Percentiles rank a stretch among this genome's conserved stretches.
Evolutionary conservation across 805 yeast species (phyloP).

Genomic region (Yamadazyma ubonensis): DNA sequence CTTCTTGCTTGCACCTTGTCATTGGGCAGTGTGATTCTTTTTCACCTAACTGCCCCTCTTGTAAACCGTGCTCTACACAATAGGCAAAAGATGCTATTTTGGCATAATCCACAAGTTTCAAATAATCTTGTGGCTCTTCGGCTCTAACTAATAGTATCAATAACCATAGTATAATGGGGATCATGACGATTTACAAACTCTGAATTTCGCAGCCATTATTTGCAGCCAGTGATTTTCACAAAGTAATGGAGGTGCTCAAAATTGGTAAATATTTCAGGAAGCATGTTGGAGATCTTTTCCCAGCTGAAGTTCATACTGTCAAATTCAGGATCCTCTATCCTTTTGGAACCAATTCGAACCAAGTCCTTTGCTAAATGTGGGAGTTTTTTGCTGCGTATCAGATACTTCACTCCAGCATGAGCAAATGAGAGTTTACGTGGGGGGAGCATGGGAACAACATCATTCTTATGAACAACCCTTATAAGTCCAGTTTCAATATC

Average conservation of each 20-base stretch:
- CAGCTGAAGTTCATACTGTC: not conserved
- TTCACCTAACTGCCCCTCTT: slow-evolving; percentile 23
- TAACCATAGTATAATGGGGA: not conserved
- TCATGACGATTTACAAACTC: not conserved
- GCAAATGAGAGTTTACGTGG: slow-evolving; percentile 33
- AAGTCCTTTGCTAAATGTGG: slow-evolving; percentile 34
- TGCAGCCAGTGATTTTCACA: slow-evolving; percentile 31
- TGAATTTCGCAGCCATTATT: slow-evolving; percentile 6
- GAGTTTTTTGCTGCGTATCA: slow-evolving; percentile 36
- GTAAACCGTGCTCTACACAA: slow-evolving; percentile 33
- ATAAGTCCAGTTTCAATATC: slow-evolving; percentile 42
- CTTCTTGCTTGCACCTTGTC: slow-evolving; percentile 22
- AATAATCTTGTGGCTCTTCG: slow-evolving; percentile 16
- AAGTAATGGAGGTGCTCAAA: slow-evolving; percentile 30
- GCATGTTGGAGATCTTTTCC: not conserved
- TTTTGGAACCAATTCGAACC: slow-evolving; percentile 14
- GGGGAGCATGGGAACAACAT: slow-evolving; percentile 60
- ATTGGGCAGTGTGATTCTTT: slow-evolving; percentile 24
- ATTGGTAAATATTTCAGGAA: slow-evolving; percentile 8
- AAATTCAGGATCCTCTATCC: not conserved
- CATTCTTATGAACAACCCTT: slow-evolving; percentile 58
- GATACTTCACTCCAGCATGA: slow-evolving; percentile 55
- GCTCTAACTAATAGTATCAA: not conserved
- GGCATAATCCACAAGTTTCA: slow-evolving; percentile 31
- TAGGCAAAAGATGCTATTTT: slow-evolving; percentile 36